Evolutionary conservation across 78 protist species (phyloP).

Genomic region (Dictyostelium purpureum): DNA sequence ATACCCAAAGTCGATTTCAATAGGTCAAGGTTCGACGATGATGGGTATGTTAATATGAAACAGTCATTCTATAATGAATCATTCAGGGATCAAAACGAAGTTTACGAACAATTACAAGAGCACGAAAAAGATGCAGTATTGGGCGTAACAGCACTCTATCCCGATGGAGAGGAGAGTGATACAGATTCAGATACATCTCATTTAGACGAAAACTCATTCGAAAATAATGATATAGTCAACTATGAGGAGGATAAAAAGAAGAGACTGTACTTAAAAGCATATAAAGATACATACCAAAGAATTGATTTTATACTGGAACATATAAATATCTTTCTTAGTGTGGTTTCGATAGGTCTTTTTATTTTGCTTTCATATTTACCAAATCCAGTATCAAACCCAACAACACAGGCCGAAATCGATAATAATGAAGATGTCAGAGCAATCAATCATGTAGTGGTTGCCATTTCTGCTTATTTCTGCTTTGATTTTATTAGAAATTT

Average conservation of each 20-base stretch:
- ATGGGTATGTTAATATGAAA: not conserved
- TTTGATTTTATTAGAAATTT: conserved; percentile 59
- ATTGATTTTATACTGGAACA: conserved; percentile 50
- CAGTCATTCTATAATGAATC: conserved; percentile 11
- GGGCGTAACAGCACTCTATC: not conserved
- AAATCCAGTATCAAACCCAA: not conserved
- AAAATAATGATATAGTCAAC: conserved; percentile 8
- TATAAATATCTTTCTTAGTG: conserved; percentile 17
- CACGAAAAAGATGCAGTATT: not conserved
- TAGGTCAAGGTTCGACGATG: not conserved
- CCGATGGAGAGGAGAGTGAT: not conserved
- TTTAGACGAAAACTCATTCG: not conserved
- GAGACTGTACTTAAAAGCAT: conserved; percentile 8
- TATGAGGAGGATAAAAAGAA: conserved; percentile 22
- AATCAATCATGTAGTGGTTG: conserved; percentile 1
- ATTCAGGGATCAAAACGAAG: conserved; percentile 12
- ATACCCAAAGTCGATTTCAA: conserved; percentile 4
- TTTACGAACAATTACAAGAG: not conserved
- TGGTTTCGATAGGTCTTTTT: conserved; percentile 52
- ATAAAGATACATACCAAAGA: conserved; percentile 3
- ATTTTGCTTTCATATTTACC: conserved; percentile 39
- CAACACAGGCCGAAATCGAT: not conserved
- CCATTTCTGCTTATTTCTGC: conserved; percentile 19
- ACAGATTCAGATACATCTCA: not conserved
- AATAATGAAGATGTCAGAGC: not conserved